These are phyloP conservation scores for Cyberlindnera maritima DNA, from an alignment of 805 yeast species.

Conservation along the genomic window DNA sequence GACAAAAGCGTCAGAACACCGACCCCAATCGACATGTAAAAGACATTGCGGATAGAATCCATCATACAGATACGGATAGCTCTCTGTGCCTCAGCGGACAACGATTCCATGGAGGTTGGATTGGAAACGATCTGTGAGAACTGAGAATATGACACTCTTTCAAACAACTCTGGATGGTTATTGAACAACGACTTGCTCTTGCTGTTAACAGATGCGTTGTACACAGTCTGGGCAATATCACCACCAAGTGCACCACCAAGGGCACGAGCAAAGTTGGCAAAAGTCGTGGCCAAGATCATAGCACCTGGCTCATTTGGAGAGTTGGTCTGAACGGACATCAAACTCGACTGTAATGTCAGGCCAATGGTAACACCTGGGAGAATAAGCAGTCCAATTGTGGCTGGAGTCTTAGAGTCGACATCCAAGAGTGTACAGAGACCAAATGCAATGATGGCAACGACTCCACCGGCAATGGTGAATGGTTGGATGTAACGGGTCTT, in stretches of 20 bases:
- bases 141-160: background rate
- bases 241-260: slow-evolving; percentile 46
- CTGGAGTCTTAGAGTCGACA: slow-evolving; percentile 25
- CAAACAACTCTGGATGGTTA: slow-evolving; percentile 1
- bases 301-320: slow-evolving; percentile 52
- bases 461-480: background rate
- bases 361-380: slow-evolving; percentile 39
- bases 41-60: slow-evolving; percentile 39
- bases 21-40: slow-evolving; percentile 39
- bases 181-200: background rate
- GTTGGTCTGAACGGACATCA: slow-evolving; percentile 40
- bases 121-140: background rate
- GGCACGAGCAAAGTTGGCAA: slow-evolving; percentile 41
- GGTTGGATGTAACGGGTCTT: slow-evolving; percentile 7
- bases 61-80: slow-evolving; percentile 27
- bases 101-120: background rate
- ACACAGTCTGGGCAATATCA: slow-evolving; percentile 39
- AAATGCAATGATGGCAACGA: background rate
- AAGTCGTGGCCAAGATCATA: slow-evolving; percentile 44
- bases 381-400: slow-evolving; percentile 36
- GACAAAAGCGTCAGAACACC: slow-evolving; percentile 32
- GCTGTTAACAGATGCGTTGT: slow-evolving; percentile 26
- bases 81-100: slow-evolving; percentile 5
- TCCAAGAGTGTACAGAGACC: background rate
- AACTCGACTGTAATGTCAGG: slow-evolving; percentile 30